A percentile compares a stretch with the other conserved stretches of the same genome.
Evolutionary conservation across 306 rosid species (phyloP).

Genomic region (Ormosia emarginata): DNA sequence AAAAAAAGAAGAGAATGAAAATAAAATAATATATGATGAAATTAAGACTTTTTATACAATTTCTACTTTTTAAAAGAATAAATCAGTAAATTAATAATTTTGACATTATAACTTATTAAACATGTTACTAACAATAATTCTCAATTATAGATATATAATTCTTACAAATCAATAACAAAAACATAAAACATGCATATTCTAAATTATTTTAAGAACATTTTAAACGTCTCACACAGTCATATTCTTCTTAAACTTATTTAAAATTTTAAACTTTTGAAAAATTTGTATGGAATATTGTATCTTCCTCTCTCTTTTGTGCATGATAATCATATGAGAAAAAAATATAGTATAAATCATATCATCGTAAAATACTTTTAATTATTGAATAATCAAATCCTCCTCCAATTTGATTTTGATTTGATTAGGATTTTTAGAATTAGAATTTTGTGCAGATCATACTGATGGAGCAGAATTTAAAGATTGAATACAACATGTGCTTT

Average conservation of each 20-base stretch:
- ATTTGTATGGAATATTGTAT: neutral
- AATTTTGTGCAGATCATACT: neutral
- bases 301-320: neutral
- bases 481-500: neutral
- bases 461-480: neutral
- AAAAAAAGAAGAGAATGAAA: too few species aligned
- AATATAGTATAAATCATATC: neutral
- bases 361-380: neutral
- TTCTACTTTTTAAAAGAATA: too few species aligned
- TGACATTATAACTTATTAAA: too few species aligned
- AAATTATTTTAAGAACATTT: too few species aligned
- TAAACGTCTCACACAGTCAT: too few species aligned
- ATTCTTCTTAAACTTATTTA: neutral
- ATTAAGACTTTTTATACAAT: too few species aligned
- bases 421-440: neutral
- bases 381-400: neutral
- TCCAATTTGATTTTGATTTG: neutral
- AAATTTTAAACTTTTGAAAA: neutral
- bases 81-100: too few species aligned
- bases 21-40: too few species aligned
- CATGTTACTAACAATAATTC: too few species aligned
- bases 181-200: too few species aligned
- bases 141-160: too few species aligned
- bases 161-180: too few species aligned
- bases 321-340: neutral